Percentiles rank a stretch among this genome's conserved stretches.
These are phyloP conservation scores for Colletotrichum noveboracense DNA, from an alignment of 2,329 filamentous ascomycete genomes.

Conservation along the genomic window DNA sequence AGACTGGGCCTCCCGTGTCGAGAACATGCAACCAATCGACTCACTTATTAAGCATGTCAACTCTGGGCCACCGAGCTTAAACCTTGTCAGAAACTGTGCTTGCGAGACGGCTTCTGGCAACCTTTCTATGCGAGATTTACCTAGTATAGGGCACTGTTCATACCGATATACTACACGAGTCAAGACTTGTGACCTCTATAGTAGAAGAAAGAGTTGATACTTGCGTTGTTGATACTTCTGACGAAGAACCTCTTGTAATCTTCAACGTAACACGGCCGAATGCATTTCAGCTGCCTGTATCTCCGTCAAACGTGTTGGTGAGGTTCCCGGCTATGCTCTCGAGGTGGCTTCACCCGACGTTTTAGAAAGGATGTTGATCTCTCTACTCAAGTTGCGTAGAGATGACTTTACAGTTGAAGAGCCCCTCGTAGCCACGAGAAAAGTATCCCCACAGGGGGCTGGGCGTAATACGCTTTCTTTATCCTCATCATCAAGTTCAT, in stretches of 20 bases:
- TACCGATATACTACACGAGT: not conserved
- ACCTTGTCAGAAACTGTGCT: not conserved
- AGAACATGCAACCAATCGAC: not conserved
- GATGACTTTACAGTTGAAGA: not conserved
- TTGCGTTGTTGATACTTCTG: not conserved
- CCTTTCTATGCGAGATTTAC: not conserved
- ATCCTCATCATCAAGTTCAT: not conserved
- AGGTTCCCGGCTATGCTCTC: not conserved
- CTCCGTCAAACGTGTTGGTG: not conserved
- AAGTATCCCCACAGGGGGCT: not conserved
- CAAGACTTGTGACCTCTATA: not conserved
- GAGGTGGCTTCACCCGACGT: not conserved
- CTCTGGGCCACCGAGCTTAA: not conserved
- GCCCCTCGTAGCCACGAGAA: not conserved
- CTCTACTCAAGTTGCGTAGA: not conserved
- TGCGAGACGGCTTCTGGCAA: not conserved
- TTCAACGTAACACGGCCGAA: not conserved
- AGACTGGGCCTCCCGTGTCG: not conserved
- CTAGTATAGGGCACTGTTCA: not conserved
- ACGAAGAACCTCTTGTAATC: not conserved
- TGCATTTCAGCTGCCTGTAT: not conserved
- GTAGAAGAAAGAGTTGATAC: not conserved
- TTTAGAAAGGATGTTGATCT: not conserved
- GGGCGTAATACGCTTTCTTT: not conserved
- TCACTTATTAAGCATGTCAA: not conserved